phyloP scores from a whole-genome alignment of 2,329 filamentous ascomycete species.

The Diplodia mutila region DNA sequence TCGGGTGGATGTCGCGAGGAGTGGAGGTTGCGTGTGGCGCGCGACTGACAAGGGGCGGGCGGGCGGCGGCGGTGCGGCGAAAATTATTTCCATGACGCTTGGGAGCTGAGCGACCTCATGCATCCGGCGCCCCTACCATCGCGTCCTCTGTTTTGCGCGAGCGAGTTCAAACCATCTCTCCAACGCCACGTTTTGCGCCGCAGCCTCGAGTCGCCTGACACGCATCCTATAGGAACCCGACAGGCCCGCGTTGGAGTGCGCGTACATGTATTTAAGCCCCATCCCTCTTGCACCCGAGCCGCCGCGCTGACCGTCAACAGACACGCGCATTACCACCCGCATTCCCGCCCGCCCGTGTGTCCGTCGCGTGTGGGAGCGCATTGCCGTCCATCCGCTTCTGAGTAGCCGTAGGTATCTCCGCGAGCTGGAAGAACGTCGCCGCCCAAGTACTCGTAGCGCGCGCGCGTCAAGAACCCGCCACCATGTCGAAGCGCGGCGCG shows the following conservation, averaged over 20 bases:
- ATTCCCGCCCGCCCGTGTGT: neutral
- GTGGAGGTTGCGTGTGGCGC: neutral
- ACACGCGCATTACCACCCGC: constrained; percentile 8
- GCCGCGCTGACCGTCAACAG: constrained; percentile 18
- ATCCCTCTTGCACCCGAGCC: neutral
- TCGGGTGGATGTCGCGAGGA: neutral
- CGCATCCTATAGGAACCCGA: neutral
- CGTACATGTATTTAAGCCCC: neutral
- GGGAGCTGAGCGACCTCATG: constrained; percentile 16
- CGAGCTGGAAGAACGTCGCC: neutral
- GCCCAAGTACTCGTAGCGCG: neutral
- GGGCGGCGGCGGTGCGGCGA: constrained; percentile 5
- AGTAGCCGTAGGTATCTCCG: neutral
- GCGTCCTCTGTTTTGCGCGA: constrained; percentile 15
- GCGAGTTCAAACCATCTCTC: constrained; percentile 3
- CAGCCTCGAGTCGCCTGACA: neutral
- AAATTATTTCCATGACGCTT: constrained; percentile 18
- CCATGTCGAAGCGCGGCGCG: constrained; percentile 47
- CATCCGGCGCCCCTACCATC: constrained; percentile 20
- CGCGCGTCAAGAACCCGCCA: constrained; percentile 8
- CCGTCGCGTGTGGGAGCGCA: neutral
- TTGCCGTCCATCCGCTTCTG: neutral
- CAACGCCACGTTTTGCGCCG: constrained; percentile 11
- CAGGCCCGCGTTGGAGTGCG: neutral
- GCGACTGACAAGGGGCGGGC: neutral